Evolutionary conservation across 805 yeast species (phyloP), one percentile per base, ranked within the genome.

Genomic region (Grigorovia humatica): DNA sequence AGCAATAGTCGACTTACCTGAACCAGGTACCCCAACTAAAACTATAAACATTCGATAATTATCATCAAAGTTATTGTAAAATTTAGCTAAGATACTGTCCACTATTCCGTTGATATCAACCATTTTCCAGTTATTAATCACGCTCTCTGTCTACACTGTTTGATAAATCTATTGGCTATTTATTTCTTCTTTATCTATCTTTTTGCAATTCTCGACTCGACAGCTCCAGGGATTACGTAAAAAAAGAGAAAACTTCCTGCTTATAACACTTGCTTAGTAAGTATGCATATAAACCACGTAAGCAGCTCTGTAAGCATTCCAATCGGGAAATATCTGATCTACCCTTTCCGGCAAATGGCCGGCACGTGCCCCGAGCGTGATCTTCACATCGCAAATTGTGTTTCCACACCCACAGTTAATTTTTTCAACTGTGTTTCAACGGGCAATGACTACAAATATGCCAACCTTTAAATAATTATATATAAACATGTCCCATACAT

Each of bases 1-100:
- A 1, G 90, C 81, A 40, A 82, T 60, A 0, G 95, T 85, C 3
- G 90, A 77, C 64, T 88, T 88, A 0, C 96, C 96, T 0, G 90
- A 80, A 6, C 96, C 96, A 2, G 96, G 96, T 0, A 81, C 74
- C 1, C 96, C 96, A 2, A 82, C 81, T 12, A 88, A 60, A 0
- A 84, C 69, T 9, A 88, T 70, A 17, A 83, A 53, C 2, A 80
- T 63, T 56, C 90, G 69, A 52, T 77, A 73, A 43, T 64, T 62
- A 0, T 54, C 53, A 13, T 66, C 59, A 15, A 57, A 47, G 12
- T 50, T 52, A 2, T 59, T 49, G 11, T 62, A 58, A 5, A 67
- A 60, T 17, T 70, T 55, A 12, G 56, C 47, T 2, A 70, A 49
- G 0, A 70, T 64, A 45, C 72, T 57, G 29, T 67, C 59, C 4